Base-by-base conservation (phyloP, 495 filamentous ascomycete genomes). In the Lasiosphaeria hispida region DNA sequence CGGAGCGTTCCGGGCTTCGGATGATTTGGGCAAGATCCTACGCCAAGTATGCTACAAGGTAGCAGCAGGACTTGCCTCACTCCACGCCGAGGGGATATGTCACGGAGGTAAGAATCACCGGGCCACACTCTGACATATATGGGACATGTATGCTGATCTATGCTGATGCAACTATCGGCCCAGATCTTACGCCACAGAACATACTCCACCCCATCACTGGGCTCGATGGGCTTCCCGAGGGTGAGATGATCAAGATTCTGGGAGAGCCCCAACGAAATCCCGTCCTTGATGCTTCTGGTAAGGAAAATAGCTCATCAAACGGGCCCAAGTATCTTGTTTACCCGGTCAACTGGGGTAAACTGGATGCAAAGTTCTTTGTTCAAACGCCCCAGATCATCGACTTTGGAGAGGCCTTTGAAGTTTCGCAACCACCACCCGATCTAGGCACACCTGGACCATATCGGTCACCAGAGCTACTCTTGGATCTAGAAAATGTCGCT, bases 251-350 rank as follows among this genome's bases (percentile, higher is more conserved):
- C 9, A 13, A 54, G n/a, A 37, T 58, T 17, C 50, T 72, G n/a
- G 67, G 69, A 10, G 45, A 56, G 19, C 69, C 67, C 0, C 10
- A 37, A 13, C 61, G 17, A 44, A 50, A 54, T 11, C 37, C 48
- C n/a, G 39, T 65, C 44, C 23, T 30, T 30, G 23, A 30, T 30
- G 23, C 23, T 2, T 30, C 23, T 30, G 23, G 23, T 30, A 30
- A 30, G 5, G 23, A 30, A 30, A 30, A 30, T 30, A 30, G 23
- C 23, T 30, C 61, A 14, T 48, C 52, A 5, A 9, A 23, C 55
- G 66, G 50, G 14, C 69, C 68, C 35, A 41, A 48, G 43, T 69
- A 66, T 52, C 56, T 69, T 11, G 69, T 69, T n/a, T 59, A 65
- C 33, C 60, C 63, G 10, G 58, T 62, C 11, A 15, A 40, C 10